These are phyloP conservation scores for Fusarium liriodendri DNA, from an alignment of 2,329 filamentous ascomycete species.

Conservation along the genomic window DNA sequence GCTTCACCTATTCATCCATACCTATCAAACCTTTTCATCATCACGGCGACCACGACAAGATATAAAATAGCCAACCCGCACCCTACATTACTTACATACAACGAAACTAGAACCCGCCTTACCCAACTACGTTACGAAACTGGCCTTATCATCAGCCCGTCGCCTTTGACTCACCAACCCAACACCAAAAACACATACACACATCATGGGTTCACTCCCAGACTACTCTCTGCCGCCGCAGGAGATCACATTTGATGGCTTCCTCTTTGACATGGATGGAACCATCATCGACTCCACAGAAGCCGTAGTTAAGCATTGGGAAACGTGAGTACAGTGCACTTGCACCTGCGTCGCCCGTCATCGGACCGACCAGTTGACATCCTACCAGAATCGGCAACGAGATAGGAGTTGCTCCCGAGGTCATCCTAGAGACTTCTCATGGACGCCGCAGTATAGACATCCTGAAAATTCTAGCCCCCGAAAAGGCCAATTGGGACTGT, in stretches of 20 bases:
- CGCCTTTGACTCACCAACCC: neutral
- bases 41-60: neutral
- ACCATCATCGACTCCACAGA: slow-evolving; percentile 86
- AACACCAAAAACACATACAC: neutral
- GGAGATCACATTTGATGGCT: slow-evolving; percentile 63
- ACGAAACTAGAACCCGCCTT: neutral
- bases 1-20: slow-evolving; percentile 5
- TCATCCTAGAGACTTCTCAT: slow-evolving; percentile 91
- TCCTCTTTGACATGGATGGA: slow-evolving; percentile 82
- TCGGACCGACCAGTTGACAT: neutral
- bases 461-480: slow-evolving; percentile 80
- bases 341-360: neutral
- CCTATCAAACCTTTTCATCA: neutral
- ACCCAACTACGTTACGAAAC: neutral
- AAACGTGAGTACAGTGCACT: slow-evolving; percentile 61
- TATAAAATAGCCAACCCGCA: neutral
- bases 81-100: neutral
- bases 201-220: slow-evolving; percentile 49
- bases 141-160: neutral
- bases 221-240: slow-evolving; percentile 58
- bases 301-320: slow-evolving; percentile 83
- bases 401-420: slow-evolving; percentile 84
- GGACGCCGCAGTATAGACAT: slow-evolving; percentile 91
- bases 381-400: slow-evolving; percentile 77
- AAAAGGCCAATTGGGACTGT: slow-evolving; percentile 95